Evolutionary conservation across 352 stramenopile genomes (phyloP).

Genomic region (Thraustotheca clavata): DNA sequence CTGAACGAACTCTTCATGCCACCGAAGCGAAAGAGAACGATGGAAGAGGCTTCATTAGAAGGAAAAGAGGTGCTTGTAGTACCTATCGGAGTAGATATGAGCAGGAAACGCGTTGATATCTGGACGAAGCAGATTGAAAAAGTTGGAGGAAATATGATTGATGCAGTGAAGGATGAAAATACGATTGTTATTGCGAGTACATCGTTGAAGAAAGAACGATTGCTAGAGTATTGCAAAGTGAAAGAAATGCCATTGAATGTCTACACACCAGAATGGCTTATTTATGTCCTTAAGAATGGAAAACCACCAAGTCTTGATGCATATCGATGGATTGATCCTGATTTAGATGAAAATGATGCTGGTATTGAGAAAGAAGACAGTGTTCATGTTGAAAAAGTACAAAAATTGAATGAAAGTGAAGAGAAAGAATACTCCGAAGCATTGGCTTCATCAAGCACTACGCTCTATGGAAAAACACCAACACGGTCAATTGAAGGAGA

Average conservation of each 20-base stretch:
- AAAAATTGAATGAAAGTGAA: background rate
- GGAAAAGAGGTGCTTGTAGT: constrained; percentile 42
- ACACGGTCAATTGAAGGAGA: background rate
- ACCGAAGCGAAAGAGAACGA: background rate
- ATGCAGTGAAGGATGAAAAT: background rate
- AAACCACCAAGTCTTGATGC: background rate
- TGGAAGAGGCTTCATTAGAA: constrained; percentile 18
- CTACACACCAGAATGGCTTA: constrained; percentile 5
- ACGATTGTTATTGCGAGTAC: constrained; percentile 13
- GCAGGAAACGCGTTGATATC: constrained; percentile 51
- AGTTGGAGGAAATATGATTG: constrained; percentile 37
- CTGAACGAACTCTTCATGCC: constrained; percentile 8
- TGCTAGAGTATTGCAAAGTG: background rate
- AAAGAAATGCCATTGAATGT: background rate
- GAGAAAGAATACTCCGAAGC: background rate
- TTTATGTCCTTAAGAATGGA: constrained; percentile 1
- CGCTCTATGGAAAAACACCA: background rate
- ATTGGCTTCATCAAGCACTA: background rate
- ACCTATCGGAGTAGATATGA: constrained; percentile 51
- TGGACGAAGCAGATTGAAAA: constrained; percentile 48
- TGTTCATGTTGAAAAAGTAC: background rate
- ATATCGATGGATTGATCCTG: background rate
- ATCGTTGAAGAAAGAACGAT: background rate
- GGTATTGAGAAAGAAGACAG: too few species aligned
- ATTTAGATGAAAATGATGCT: too few species aligned